These are phyloP conservation scores for Cynanchum wilfordii DNA, from an alignment of 257 asterid species.

Conservation along the genomic window DNA sequence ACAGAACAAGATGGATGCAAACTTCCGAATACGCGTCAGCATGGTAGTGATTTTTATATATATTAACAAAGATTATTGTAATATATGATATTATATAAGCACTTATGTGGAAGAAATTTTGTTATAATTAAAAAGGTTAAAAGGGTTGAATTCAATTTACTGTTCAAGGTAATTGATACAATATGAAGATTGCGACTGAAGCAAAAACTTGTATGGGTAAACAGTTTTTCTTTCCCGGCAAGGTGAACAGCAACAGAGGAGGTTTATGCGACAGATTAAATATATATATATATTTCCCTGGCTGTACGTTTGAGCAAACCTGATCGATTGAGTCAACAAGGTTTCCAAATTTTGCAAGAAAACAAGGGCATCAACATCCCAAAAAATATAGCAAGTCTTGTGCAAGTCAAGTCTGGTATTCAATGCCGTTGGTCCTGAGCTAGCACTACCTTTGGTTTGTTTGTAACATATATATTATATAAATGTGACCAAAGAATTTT, in stretches of 20 bases:
- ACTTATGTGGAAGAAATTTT: too few relatives aligned
- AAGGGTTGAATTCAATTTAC: not conserved
- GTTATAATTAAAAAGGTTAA: too few relatives aligned
- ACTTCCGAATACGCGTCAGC: constrained; percentile 43
- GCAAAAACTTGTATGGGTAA: not conserved
- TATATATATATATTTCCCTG: not conserved
- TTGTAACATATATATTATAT: too few relatives aligned
- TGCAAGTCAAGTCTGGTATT: not conserved
- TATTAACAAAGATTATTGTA: not conserved
- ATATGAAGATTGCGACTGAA: not conserved
- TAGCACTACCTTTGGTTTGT: too few relatives aligned
- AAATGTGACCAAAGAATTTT: too few relatives aligned
- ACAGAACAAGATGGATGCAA: constrained; percentile 30
- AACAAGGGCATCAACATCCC: not conserved
- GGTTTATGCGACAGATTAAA: not conserved
- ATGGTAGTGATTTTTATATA: constrained; percentile 37
- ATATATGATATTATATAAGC: too few relatives aligned
- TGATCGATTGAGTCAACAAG: not conserved
- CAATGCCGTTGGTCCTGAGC: not conserved
- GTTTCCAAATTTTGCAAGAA: not conserved
- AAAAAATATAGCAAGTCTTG: not conserved
- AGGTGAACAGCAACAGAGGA: not conserved
- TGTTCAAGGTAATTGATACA: not conserved
- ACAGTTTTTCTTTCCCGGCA: not conserved
- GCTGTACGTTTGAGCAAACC: not conserved